Conservation (phyloP, 2,329 filamentous ascomycete species). For the Colletotrichum liaoningense region DNA sequence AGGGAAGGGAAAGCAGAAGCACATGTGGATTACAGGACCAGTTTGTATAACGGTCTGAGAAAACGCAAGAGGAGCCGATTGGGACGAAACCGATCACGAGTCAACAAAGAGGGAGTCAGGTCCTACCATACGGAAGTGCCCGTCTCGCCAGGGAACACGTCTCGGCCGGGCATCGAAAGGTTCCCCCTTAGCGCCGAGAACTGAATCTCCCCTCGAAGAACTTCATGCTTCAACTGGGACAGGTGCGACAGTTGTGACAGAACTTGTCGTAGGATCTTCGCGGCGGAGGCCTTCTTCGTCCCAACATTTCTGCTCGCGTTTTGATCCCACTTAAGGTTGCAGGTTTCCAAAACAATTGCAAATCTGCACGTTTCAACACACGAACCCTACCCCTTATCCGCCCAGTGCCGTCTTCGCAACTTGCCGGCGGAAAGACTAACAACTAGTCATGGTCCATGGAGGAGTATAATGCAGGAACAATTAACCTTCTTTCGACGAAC, state of each 20-base stretch:
- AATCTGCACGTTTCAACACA: slow-evolving; percentile 19
- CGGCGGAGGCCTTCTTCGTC: background rate
- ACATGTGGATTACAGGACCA: background rate
- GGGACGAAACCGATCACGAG: background rate
- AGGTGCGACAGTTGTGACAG: slow-evolving; percentile 14
- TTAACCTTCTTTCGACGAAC: background rate
- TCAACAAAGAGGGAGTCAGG: background rate
- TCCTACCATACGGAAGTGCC: background rate
- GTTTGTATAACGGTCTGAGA: slow-evolving; percentile 4
- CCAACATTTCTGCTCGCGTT: background rate
- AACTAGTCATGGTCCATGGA: background rate
- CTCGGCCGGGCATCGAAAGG: background rate
- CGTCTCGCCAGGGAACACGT: background rate
- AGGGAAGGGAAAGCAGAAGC: background rate
- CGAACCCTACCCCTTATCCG: slow-evolving; percentile 9
- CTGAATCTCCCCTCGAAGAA: background rate
- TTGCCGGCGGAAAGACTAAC: background rate
- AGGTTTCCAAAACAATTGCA: slow-evolving; percentile 18
- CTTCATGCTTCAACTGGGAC: background rate
- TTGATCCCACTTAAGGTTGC: slow-evolving; percentile 10
- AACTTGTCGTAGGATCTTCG: background rate
- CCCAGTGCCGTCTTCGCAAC: background rate
- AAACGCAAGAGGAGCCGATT: background rate
- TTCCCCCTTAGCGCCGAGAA: background rate
- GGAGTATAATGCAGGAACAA: background rate